Conservation (phyloP, 2,329 filamentous ascomycete species). For the Aureobasidium zeae region DNA sequence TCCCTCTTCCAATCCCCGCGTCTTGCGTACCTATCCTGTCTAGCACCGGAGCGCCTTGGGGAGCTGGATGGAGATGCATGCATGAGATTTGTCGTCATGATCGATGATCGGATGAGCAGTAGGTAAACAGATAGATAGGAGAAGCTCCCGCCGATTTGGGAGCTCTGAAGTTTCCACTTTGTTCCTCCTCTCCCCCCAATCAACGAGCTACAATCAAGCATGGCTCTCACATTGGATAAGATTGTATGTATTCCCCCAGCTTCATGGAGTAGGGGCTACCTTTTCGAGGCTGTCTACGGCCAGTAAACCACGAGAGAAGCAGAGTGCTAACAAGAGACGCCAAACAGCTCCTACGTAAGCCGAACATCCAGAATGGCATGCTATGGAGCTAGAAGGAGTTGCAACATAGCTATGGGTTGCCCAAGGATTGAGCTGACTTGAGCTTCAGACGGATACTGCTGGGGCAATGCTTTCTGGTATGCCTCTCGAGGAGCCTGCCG, state of each 20-base stretch:
- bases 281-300: no score
- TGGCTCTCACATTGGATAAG: constrained; percentile 8
- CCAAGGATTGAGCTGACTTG: neutral
- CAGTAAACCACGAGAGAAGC: no score
- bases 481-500: constrained; percentile 26
- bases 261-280: neutral
- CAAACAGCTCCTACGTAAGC: no score
- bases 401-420: neutral
- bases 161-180: neutral
- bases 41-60: no score
- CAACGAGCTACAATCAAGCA: neutral
- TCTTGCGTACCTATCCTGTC: no score
- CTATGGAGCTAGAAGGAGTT: no score
- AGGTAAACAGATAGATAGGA: neutral
- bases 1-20: no score
- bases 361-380: no score
- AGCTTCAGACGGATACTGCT: constrained; percentile 20
- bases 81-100: constrained; percentile 2
- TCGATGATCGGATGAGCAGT: neutral
- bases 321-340: no score
- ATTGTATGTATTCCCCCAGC: neutral
- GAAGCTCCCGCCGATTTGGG: no score
- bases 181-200: neutral
- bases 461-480: constrained; percentile 31
- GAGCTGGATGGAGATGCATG: neutral